These are phyloP conservation scores for Oryza glaberrima DNA, from an alignment of 176 grass and related monocot genomes.

Conservation along the genomic window DNA sequence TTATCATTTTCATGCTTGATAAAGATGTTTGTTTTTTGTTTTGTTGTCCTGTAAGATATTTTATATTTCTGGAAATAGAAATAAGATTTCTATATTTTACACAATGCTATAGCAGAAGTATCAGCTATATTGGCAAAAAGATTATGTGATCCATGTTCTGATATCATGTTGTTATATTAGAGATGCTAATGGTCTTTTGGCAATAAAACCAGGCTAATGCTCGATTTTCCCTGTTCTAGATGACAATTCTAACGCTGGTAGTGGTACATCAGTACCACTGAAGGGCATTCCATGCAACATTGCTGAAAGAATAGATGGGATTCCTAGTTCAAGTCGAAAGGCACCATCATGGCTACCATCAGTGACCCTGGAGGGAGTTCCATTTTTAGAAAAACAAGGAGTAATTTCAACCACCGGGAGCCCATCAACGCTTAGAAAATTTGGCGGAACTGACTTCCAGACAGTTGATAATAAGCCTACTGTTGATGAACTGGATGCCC, in stretches of 20 bases:
- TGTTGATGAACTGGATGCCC: constrained; percentile 75
- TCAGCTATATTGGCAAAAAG: not conserved
- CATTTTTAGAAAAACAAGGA: constrained; percentile 49
- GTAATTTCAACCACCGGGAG: constrained; percentile 36
- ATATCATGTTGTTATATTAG: constrained; percentile 27
- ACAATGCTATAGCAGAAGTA: not conserved
- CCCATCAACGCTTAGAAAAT: constrained; percentile 40
- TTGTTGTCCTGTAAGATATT: not conserved
- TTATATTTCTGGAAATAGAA: constrained; percentile 34
- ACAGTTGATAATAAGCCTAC: constrained; percentile 57
- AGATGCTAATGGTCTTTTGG: not conserved
- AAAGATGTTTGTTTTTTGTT: constrained; percentile 10
- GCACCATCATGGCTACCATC: constrained; percentile 52
- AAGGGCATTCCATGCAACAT: constrained; percentile 58
- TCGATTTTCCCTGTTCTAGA: constrained; percentile 57
- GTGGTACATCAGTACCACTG: constrained; percentile 47
- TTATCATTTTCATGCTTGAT: constrained; percentile 24
- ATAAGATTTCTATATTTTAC: not conserved
- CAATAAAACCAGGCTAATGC: constrained; percentile 26
- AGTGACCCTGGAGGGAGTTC: constrained; percentile 54
- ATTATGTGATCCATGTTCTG: constrained; percentile 14
- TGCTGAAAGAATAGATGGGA: constrained; percentile 48
- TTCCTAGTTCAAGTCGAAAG: constrained; percentile 62
- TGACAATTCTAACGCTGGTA: constrained; percentile 45
- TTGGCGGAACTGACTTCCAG: constrained; percentile 54